phyloP scores from a whole-genome alignment of 805 yeast genomes.

The Ogataea zsoltii region DNA sequence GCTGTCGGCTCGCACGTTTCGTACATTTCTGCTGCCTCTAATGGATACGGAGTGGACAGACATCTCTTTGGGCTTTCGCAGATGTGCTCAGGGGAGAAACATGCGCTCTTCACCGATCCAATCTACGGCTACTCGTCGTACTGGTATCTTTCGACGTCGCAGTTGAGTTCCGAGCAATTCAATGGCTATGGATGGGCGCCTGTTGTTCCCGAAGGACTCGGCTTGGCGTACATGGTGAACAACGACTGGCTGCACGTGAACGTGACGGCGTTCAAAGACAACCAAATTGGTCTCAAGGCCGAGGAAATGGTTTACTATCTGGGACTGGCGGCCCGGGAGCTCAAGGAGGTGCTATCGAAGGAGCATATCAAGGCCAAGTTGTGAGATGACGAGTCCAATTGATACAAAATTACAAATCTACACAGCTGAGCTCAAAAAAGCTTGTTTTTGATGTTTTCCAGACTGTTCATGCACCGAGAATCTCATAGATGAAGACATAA shows the following conservation, averaged over 20 bases:
- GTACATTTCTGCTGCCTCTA: conserved; percentile 75
- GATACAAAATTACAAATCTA: not conserved
- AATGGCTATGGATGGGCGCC: conserved; percentile 97
- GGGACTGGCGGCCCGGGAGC: conserved; percentile 77
- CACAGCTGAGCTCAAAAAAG: no score
- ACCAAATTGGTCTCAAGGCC: conserved; percentile 55
- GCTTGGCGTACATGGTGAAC: conserved; percentile 91
- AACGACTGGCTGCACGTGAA: conserved; percentile 83
- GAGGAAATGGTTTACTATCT: conserved; percentile 65
- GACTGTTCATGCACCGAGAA: conserved; percentile 52
- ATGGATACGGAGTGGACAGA: conserved; percentile 90
- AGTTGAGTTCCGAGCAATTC: conserved; percentile 78
- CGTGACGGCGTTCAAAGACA: conserved; percentile 70
- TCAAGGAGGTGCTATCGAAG: conserved; percentile 57
- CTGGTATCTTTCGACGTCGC: conserved; percentile 90
- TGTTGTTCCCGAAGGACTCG: conserved; percentile 91
- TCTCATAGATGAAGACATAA: conserved; percentile 78
- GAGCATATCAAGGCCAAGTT: conserved; percentile 29
- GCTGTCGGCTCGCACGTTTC: conserved; percentile 75
- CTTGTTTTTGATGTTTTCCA: no score
- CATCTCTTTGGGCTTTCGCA: conserved; percentile 88
- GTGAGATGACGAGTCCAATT: conserved; percentile 10
- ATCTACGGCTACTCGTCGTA: conserved; percentile 71
- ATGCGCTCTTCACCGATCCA: conserved; percentile 74
- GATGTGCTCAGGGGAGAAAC: conserved; percentile 60